Evolutionary conservation across 2,329 filamentous ascomycete genomes (phyloP).

Genomic region (Sporothrix schenckii): DNA sequence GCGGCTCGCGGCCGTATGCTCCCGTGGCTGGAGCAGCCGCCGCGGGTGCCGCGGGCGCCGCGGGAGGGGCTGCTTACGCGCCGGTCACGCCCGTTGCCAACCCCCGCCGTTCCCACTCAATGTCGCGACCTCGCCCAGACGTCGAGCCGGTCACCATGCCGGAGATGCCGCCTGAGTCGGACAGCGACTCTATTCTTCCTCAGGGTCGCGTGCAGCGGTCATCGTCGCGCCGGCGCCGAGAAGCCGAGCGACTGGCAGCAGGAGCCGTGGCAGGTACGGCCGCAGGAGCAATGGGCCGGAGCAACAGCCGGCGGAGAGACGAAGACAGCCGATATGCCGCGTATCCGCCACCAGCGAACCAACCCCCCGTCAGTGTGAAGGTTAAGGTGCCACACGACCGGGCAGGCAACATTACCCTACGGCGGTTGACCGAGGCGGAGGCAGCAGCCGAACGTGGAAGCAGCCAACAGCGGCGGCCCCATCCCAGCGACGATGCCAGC

Average conservation of each 20-base stretch:
- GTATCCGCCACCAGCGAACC: conserved; percentile 43
- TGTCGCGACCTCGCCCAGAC: conserved; percentile 49
- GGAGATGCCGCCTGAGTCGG: conserved; percentile 56
- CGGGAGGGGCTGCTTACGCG: background rate
- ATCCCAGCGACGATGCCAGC: conserved; percentile 48
- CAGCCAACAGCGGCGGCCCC: conserved; percentile 43
- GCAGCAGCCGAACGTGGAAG: conserved; percentile 46
- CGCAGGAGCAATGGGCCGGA: conserved; percentile 36
- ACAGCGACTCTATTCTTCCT: conserved; percentile 49
- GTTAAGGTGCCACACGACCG: conserved; percentile 63
- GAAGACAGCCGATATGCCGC: conserved; percentile 24
- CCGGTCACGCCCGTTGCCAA: conserved; percentile 26
- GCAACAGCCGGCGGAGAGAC: conserved; percentile 27
- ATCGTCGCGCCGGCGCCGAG: conserved; percentile 50
- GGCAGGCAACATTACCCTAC: conserved; percentile 63
- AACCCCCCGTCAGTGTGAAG: conserved; percentile 57
- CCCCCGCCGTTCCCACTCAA: conserved; percentile 39
- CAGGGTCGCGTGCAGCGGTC: conserved; percentile 49
- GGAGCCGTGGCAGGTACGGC: conserved; percentile 46
- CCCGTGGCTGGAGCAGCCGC: conserved; percentile 36
- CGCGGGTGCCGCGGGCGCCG: background rate
- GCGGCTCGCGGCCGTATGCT: conserved; percentile 36
- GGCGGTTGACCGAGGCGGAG: conserved; percentile 64
- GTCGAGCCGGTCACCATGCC: conserved; percentile 53
- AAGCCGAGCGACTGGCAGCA: conserved; percentile 52